phyloP scores from a whole-genome alignment of 306 rosid species.

The Malus fusca region DNA sequence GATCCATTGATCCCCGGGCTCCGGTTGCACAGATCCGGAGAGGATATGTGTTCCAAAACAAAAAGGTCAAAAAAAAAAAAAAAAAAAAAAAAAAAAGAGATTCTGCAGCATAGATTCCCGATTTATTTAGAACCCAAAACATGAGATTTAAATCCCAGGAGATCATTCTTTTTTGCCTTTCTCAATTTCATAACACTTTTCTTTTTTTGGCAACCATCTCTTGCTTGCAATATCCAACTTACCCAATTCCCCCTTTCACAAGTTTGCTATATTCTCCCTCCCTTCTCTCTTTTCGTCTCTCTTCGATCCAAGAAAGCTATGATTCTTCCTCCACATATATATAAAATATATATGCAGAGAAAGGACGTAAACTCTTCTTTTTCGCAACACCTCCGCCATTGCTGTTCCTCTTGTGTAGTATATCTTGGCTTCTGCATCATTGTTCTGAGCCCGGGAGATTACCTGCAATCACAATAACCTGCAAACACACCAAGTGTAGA shows the following conservation, averaged over 20 bases:
- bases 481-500: slow-evolving; percentile 12
- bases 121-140: background rate
- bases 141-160: slow-evolving; percentile 41
- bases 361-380: slow-evolving; percentile 34
- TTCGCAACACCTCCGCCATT: slow-evolving; percentile 25
- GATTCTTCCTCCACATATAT: slow-evolving; percentile 71
- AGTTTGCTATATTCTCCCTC: slow-evolving; percentile 84
- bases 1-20: too few relatives aligned
- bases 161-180: slow-evolving; percentile 29
- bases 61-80: background rate
- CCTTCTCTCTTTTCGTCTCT: slow-evolving; percentile 41
- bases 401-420: slow-evolving; percentile 41
- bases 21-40: too few relatives aligned
- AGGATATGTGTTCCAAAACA: too few relatives aligned
- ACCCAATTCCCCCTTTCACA: slow-evolving; percentile 78
- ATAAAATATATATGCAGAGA: slow-evolving; percentile 23
- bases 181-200: background rate
- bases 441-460: slow-evolving; percentile 27
- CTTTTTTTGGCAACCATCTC: slow-evolving; percentile 50
- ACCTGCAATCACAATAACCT: slow-evolving; percentile 11
- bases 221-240: slow-evolving; percentile 81
- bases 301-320: slow-evolving; percentile 71
- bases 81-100: slow-evolving; percentile 6
- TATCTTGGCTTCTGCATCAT: slow-evolving; percentile 44
- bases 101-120: background rate